Conservation (phyloP, 116 monocot genomes). For the Thalassia testudinum region DNA sequence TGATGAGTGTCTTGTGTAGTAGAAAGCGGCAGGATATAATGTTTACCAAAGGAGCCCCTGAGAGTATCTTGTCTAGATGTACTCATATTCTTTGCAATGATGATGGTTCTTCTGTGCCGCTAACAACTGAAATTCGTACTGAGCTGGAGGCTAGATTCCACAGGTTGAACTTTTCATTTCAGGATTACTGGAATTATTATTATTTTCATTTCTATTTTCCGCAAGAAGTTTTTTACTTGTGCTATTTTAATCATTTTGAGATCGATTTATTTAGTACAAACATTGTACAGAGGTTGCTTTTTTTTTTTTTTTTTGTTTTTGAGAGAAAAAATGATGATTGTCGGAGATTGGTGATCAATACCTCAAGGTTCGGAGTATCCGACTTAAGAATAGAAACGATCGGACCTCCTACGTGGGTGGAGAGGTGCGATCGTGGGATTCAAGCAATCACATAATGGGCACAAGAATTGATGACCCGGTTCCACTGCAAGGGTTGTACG, state of each 20-base stretch:
- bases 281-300: too few relatives aligned
- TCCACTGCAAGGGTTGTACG: too few relatives aligned
- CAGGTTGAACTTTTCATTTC: constrained; percentile 26
- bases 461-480: too few relatives aligned
- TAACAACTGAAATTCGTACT: constrained; percentile 75
- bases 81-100: constrained; percentile 97
- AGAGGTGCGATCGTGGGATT: too few relatives aligned
- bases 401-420: too few relatives aligned
- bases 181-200: too few relatives aligned
- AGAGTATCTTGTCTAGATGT: constrained; percentile 86
- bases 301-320: too few relatives aligned
- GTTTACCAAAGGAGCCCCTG: constrained; percentile 99
- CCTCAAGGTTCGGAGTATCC: too few relatives aligned
- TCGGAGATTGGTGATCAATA: too few relatives aligned
- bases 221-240: constrained; percentile 3
- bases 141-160: constrained; percentile 78
- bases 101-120: constrained; percentile 90
- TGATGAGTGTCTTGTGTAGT: constrained; percentile 98
- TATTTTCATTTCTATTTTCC: not conserved
- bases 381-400: too few relatives aligned
- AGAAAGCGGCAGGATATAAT: constrained; percentile 93
- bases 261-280: not conserved
- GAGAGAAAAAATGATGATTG: too few relatives aligned
- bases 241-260: not conserved
- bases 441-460: too few relatives aligned